Percentiles rank a stretch among this genome's conserved stretches.
Evolutionary conservation across 169 alveolate species (phyloP).

Genomic region (Plasmodium cynomolgi): DNA sequence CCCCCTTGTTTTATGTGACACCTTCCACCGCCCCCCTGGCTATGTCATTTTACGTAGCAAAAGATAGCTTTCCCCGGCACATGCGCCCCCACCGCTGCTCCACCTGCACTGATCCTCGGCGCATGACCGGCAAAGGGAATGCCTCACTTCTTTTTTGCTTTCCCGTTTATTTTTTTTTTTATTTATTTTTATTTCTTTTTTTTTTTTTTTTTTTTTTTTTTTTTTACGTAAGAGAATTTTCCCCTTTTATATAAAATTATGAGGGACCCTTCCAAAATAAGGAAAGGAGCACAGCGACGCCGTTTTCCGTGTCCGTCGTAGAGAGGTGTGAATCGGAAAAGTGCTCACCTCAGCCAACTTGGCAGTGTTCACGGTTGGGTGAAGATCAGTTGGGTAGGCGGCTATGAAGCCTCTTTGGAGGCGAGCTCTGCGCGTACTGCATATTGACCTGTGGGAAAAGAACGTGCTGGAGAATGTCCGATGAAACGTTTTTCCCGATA

Average conservation of each 20-base stretch:
- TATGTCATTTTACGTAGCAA: neutral
- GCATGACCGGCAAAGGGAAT: neutral
- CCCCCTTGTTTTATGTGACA: neutral
- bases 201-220: neutral
- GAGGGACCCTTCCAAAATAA: neutral
- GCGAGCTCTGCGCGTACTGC: neutral
- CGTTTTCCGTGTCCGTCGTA: neutral
- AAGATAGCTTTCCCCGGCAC: neutral
- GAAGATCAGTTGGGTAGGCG: neutral
- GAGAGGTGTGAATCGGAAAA: neutral
- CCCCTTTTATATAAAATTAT: neutral
- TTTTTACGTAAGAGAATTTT: neutral
- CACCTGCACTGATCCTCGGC: neutral
- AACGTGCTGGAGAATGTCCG: conserved; percentile 3
- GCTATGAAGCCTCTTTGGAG: neutral
- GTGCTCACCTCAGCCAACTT: neutral
- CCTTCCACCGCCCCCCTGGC: neutral
- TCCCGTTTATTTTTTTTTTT: neutral
- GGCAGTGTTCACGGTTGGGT: neutral
- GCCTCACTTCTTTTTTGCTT: neutral
- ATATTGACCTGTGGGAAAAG: neutral
- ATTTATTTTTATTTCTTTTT: neutral
- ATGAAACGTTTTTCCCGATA: conserved; percentile 35
- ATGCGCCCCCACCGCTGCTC: neutral
- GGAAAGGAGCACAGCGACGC: neutral